Percentiles rank a stretch among this genome's conserved stretches.
These are phyloP conservation scores for Conticribra weissflogii DNA, from an alignment of 108 stramenopile species.

Conservation along the genomic window DNA sequence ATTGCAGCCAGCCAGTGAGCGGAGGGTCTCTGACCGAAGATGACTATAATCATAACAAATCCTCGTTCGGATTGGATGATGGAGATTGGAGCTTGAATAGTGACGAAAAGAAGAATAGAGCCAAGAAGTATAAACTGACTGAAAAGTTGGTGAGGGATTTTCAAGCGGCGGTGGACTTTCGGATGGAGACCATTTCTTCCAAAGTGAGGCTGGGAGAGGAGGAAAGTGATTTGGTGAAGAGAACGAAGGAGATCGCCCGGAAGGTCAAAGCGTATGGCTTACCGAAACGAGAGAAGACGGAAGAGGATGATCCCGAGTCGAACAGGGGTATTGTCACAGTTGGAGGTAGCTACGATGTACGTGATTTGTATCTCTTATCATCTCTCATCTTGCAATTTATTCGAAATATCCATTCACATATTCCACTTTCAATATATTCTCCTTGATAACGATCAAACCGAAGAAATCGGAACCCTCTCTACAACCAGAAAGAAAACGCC, in stretches of 20 bases:
- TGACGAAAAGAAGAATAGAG: neutral
- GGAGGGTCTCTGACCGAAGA: neutral
- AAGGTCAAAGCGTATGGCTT: constrained; percentile 44
- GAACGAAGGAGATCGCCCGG: constrained; percentile 30
- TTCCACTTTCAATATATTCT: neutral
- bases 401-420: neutral
- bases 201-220: constrained; percentile 11
- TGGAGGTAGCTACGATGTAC: neutral
- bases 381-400: constrained; percentile 6
- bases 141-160: constrained; percentile 33
- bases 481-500: neutral
- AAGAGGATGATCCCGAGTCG: neutral
- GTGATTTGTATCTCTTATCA: neutral
- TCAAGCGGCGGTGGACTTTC: constrained; percentile 20
- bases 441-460: neutral
- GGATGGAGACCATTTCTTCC: constrained; percentile 18
- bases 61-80: neutral
- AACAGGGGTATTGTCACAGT: constrained; percentile 5
- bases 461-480: neutral
- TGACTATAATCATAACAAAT: neutral
- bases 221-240: constrained; percentile 14
- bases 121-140: constrained; percentile 21
- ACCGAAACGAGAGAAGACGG: constrained; percentile 7
- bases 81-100: neutral
- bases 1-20: neutral